Base-by-base conservation (phyloP, 768 basidiomycete genomes). In the Russula emetica region DNA sequence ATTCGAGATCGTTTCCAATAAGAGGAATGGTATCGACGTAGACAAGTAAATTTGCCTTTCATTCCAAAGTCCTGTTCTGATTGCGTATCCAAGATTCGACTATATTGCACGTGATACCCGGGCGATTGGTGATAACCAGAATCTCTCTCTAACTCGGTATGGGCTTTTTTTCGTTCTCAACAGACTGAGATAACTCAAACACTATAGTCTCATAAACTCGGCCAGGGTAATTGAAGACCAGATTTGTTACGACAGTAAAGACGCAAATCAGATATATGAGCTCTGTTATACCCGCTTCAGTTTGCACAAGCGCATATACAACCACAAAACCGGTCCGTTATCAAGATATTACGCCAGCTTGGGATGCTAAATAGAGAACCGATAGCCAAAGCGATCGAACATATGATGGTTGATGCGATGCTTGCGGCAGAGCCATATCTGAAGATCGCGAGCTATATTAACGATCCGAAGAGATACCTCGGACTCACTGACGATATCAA, bases 1-100 rank as follows among this genome's bases (percentile, higher is more conserved):
- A 2, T 94, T 93, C 69, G 88, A 93, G 59, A 92, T 94, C 56
- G 88, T 94, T 3, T 86, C 90, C 0, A 94, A 94, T 74, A 82
- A 82, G 72, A 77, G 83, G 8, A 93, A 92, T 64, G 92, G 92
- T 0, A 77, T 94, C 5, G 92, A 94, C 69, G 91, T 94, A 5
- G 91, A 94, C 78, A 92, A 92, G 90, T 89, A 62, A 64, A 78
- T 70, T 4, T 28, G 5, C 32, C 36, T 16, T 10, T 49, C 24
- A 5, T 40, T 9, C 34, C 14, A 16, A 22, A 2, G 20, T 36
- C 11, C 30, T 18, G 13, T 28, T 28, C 49, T 58, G 51, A 56
- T 51, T 20, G 45, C 20, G 26, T 16, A 30, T 10, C 42, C 10
- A 52, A 92, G 90, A 67, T 88, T 91, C 58, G 92, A 94, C 70